Base-by-base conservation (phyloP, 805 yeast genomes). In the Kluyveromyces starmeri region DNA sequence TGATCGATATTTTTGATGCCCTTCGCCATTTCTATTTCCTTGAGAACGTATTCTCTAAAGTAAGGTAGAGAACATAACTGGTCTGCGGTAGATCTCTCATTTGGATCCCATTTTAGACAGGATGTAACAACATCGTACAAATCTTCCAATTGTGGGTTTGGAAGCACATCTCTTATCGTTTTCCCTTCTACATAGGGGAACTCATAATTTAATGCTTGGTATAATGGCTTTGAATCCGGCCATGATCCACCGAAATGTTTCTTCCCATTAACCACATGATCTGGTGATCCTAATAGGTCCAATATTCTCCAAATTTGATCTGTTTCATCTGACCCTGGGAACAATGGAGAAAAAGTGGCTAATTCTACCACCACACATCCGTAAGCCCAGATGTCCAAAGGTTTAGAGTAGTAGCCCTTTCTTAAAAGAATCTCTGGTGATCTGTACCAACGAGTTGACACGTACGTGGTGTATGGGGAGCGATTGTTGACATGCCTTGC, bases 381-480 rank as follows among this genome's bases (percentile, higher is more conserved):
- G 64, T 82, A 83, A 0, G 94, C 89, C 94, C 94, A 83, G 21
- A 83, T 71, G 60, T 83, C 94, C 23, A 80, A 70, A 2, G 92
- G 85, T 41, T 60, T 70, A 0, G 84, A 71, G 49, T 83, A 79
- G 46, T 57, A 62, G 4, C 67, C 68, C 42, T 71, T 75, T 44
- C 89, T 67, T 38, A 83, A 60, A 29, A 83, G 62, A 14, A 83
- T 79, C 53, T 83, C 94, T 0, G 94, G 94, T 0, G 89, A 73
- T 42, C 94, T 64, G 49, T 83, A 83, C 94, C 94, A 83, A 48
- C 94, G 69, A 0, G 94, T 83, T 0, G 89, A 76, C 5, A 83
- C 84, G 45, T 83, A 83, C 2, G 80, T 76, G 0, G 94, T 83
- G 48, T 73, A 82, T 1, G 74, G 73, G 38, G 64, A 67, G 18